phyloP scores from a whole-genome alignment of 176 grass and related monocot species.

The Zea mays region DNA sequence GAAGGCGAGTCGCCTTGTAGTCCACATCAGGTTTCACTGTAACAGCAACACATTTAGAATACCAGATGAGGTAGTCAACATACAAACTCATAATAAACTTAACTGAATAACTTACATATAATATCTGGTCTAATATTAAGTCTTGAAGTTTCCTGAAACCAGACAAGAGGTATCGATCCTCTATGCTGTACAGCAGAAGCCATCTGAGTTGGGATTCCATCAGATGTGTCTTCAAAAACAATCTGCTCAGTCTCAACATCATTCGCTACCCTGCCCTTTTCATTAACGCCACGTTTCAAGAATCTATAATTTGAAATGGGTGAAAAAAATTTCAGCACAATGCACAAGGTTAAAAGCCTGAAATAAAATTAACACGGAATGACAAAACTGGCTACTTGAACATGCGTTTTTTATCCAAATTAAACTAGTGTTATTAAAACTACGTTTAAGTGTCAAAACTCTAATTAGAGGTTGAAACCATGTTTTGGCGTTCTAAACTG shows the following conservation, averaged over 20 bases:
- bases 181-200: conserved; percentile 88
- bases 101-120: conserved; percentile 63
- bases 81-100: conserved; percentile 5
- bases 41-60: conserved; percentile 24
- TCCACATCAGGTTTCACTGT: conserved; percentile 81
- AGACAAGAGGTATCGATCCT: conserved; percentile 93
- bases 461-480: no score
- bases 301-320: conserved; percentile 59
- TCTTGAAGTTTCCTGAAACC: conserved; percentile 98
- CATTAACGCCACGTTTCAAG: conserved; percentile 90
- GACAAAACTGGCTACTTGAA: conserved; percentile 4
- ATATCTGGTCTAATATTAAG: conserved; percentile 97
- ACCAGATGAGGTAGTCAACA: conserved; percentile 30
- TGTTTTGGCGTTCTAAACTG: no score
- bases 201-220: conserved; percentile 70
- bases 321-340: neutral
- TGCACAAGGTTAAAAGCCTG: neutral
- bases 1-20: conserved; percentile 78
- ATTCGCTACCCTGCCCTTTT: conserved; percentile 97
- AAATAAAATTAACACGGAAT: conserved; percentile 18
- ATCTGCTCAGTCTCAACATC: conserved; percentile 98
- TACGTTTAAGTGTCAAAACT: no score
- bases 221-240: conserved; percentile 76
- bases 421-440: neutral
- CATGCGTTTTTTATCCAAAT: conserved; percentile 1